Evolutionary conservation across 805 yeast genomes (phyloP).

Genomic region (Ogataea siamensis): DNA sequence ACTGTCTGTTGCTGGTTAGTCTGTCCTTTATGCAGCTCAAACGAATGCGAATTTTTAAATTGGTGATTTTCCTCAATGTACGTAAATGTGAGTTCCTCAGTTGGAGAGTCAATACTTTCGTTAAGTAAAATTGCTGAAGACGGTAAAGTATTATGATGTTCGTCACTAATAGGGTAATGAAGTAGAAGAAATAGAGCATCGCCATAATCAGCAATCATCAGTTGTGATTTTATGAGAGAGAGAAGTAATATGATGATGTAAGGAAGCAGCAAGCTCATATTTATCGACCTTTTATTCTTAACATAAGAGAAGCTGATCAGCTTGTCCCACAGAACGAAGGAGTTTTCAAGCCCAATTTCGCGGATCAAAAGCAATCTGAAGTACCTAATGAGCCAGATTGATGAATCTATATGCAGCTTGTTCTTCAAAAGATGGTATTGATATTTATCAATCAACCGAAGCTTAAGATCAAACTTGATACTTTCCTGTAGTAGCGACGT

Average conservation of each 20-base stretch:
- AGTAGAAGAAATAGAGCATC: slow-evolving; percentile 48
- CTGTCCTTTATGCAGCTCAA: slow-evolving; percentile 4
- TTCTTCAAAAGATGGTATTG: slow-evolving; percentile 45
- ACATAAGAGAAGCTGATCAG: slow-evolving; percentile 35
- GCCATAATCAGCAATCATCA: slow-evolving; percentile 49
- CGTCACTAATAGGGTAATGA: slow-evolving; percentile 42
- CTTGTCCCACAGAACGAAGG: slow-evolving; percentile 49
- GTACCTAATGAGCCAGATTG: slow-evolving; percentile 55
- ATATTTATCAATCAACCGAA: slow-evolving; percentile 51
- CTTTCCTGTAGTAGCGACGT: slow-evolving; percentile 42
- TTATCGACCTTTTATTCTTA: slow-evolving; percentile 15
- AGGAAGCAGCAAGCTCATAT: slow-evolving; percentile 37
- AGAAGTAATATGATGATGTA: slow-evolving; percentile 43
- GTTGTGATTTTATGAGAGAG: slow-evolving; percentile 41
- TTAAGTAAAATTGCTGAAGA: slow-evolving; percentile 20
- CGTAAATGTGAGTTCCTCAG: slow-evolving; percentile 21
- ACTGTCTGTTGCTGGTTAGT: slow-evolving; percentile 6
- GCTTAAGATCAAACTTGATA: slow-evolving; percentile 44
- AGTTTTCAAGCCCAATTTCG: slow-evolving; percentile 41
- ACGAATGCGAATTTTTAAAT: slow-evolving; percentile 13
- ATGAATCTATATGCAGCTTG: slow-evolving; percentile 47
- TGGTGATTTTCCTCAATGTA: slow-evolving; percentile 26
- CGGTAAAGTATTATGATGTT: slow-evolving; percentile 2
- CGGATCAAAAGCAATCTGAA: slow-evolving; percentile 45
- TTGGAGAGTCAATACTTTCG: slow-evolving; percentile 10